A percentile compares a stretch with the other conserved stretches of the same genome.
These are phyloP conservation scores for Serendipita sp. DNA, from an alignment of 768 basidiomycete species.

Conservation along the genomic window DNA sequence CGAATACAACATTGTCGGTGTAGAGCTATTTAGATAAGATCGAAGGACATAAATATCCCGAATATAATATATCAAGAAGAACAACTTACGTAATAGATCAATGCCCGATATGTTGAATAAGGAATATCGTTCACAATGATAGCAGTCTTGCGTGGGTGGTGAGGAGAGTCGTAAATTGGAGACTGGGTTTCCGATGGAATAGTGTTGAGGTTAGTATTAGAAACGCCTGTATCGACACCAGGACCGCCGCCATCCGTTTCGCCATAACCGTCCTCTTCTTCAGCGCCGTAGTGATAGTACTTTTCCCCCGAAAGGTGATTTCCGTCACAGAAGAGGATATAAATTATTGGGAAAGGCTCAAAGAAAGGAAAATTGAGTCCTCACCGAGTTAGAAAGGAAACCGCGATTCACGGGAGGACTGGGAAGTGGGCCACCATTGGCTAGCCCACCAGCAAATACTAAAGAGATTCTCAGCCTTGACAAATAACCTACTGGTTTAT, in stretches of 20 bases:
- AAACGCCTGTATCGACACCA: neutral
- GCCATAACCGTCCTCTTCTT: neutral
- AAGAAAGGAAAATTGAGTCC: neutral
- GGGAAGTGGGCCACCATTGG: neutral
- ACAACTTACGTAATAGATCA: neutral
- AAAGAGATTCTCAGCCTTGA: neutral
- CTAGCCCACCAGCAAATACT: neutral
- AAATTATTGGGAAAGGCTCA: neutral
- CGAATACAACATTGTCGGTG: neutral
- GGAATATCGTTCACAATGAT: slow-evolving; percentile 4
- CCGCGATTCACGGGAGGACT: neutral
- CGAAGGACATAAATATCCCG: too few species aligned
- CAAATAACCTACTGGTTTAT: neutral
- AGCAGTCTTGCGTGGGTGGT: neutral
- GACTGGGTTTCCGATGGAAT: slow-evolving; percentile 1
- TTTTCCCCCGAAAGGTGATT: neutral
- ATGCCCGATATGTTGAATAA: neutral
- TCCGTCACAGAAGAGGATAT: neutral
- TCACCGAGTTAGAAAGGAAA: neutral
- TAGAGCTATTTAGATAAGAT: neutral
- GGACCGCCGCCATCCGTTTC: neutral
- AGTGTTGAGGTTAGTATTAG: neutral
- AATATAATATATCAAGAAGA: neutral
- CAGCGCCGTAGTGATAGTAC: slow-evolving; percentile 3
- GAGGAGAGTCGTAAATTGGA: neutral